Percentiles rank a stretch among this genome's conserved stretches.
Conservation (phyloP, 2,329 filamentous ascomycete species). For the Saccharata proteae region DNA sequence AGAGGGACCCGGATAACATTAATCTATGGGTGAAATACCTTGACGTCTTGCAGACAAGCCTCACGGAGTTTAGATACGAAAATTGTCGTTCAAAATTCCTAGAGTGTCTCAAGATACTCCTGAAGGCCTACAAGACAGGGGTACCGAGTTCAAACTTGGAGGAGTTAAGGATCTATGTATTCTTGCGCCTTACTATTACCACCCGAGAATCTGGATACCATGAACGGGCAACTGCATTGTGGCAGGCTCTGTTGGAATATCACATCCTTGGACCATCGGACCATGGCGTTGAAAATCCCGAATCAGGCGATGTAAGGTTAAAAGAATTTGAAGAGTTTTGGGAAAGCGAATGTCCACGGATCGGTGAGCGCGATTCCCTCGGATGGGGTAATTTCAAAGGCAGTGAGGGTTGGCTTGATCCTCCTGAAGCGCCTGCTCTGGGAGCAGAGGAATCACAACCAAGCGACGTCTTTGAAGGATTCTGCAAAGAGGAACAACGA, state of each 20-base stretch:
- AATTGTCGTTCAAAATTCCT: constrained; percentile 48
- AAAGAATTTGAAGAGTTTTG: constrained; percentile 61
- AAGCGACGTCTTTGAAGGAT: constrained; percentile 12
- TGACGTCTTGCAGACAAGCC: constrained; percentile 57
- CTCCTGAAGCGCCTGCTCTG: constrained; percentile 9
- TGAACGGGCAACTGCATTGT: constrained; percentile 65
- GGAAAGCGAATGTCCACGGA: constrained; percentile 69
- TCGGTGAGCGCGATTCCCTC: constrained; percentile 59
- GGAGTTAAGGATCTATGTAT: constrained; percentile 44
- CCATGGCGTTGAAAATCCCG: constrained; percentile 10
- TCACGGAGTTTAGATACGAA: constrained; percentile 56
- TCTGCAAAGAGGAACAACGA: constrained; percentile 40
- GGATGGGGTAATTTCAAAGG: constrained; percentile 49
- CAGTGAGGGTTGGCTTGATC: constrained; percentile 11
- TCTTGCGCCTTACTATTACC: constrained; percentile 63
- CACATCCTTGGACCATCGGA: constrained; percentile 46
- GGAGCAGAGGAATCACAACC: constrained; percentile 9
- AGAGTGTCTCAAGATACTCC: constrained; percentile 40
- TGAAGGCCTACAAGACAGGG: constrained; percentile 15
- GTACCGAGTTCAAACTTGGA: no score
- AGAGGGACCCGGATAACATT: constrained; percentile 45
- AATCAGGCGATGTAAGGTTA: constrained; percentile 2
- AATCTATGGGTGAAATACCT: constrained; percentile 62
- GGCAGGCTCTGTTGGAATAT: constrained; percentile 72
- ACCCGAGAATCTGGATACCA: constrained; percentile 64